Percentiles rank a stretch among this genome's conserved stretches.
These are phyloP conservation scores for Tulasnella sp. DNA, from an alignment of 768 basidiomycete species.

Conservation along the genomic window DNA sequence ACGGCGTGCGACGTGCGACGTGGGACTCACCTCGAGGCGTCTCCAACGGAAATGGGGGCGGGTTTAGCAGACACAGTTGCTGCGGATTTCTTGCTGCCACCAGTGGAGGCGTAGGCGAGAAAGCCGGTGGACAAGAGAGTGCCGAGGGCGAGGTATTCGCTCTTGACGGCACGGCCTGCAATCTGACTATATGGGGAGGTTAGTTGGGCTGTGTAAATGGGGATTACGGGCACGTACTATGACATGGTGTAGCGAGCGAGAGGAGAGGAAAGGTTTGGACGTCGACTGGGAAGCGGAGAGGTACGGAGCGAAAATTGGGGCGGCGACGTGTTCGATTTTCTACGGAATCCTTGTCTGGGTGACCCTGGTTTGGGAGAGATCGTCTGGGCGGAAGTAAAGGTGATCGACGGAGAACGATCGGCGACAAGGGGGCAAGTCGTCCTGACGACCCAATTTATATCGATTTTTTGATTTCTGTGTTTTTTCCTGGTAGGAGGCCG, in stretches of 20 bases:
- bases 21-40: constrained; percentile 33
- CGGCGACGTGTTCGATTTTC: too few species aligned
- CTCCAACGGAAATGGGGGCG: constrained; percentile 46
- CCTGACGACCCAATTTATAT: too few species aligned
- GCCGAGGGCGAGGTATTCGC: constrained; percentile 64
- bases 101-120: constrained; percentile 40
- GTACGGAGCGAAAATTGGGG: too few species aligned
- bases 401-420: too few species aligned
- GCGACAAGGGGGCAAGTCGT: too few species aligned
- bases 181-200: constrained; percentile 42
- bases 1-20: not conserved
- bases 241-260: not conserved
- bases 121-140: constrained; percentile 43
- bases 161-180: constrained; percentile 67
- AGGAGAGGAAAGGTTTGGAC: not conserved
- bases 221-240: not conserved
- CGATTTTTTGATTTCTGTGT: too few species aligned
- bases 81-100: constrained; percentile 43
- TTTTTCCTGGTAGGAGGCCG: too few species aligned
- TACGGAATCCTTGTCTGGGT: too few species aligned
- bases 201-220: not conserved
- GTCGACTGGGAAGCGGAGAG: too few species aligned
- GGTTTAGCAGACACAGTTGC: constrained; percentile 33
- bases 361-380: too few species aligned
- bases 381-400: too few species aligned